Evolutionary conservation across 139 green algal genomes (phyloP), one percentile per base, ranked within the genome.

Genomic region (Chlorella sp.): DNA sequence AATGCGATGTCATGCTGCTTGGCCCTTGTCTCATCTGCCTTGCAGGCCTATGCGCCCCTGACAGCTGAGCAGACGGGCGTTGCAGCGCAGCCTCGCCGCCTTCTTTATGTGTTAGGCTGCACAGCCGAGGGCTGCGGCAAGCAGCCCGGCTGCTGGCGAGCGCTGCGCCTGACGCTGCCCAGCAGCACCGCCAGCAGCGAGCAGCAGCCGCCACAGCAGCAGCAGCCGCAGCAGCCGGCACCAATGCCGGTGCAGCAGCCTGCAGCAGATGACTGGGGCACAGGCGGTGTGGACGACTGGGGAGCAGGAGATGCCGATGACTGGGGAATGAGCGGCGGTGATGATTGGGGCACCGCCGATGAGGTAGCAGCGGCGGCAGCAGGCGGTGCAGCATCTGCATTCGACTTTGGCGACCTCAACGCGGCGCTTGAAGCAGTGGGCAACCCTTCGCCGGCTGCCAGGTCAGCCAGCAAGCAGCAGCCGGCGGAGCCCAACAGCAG

Each of bases 401-500:
- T 95, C 40, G 87, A 91, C 34, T 95, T 95, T 78, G 69, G 38
- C 30, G 90, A 91, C 32, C 84, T 95, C 1, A 86, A 90, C 32
- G 83, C 85, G 0, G 90, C 87, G 1, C 44, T 95, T 28, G 89
- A 92, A 41, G 84, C 74, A 24, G 51, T 82, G 19, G 67, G 64
- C 64, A 84, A 43, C 14, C 22, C 64, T 34, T 17, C 74, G 8
- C 40, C 77, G 17, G 60, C 73, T 30, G 44, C 73, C 70, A 58
- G 34, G n/a, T 16, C 51, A 24, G 51, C 51, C 51, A 24, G 51
- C 51, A 60, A 60, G 51, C 75, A 56, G 56, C 56, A 20, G 36
- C 54, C 41, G 51, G 51, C 11, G 16, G 51, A 60, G 43, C 64
- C 64, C 34, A 20, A n/a, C 62, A 17, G 1, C 32, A 62, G 20